A percentile compares a stretch with the other conserved stretches of the same genome.
Evolutionary conservation across 768 basidiomycete genomes (phyloP).

Genomic region (Dictyophora rubrovolvata): DNA sequence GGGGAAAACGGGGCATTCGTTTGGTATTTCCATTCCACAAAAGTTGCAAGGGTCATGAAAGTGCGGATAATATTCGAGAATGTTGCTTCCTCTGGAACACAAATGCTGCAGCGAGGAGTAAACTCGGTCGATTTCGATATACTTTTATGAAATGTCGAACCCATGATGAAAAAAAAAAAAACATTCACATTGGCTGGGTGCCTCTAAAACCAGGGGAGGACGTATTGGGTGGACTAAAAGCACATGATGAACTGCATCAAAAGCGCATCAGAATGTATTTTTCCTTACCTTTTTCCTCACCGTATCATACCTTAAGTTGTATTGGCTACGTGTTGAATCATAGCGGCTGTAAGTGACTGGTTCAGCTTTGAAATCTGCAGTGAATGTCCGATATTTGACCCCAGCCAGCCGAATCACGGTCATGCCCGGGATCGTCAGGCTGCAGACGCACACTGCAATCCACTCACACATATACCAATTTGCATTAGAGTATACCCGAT

Average conservation of each 20-base stretch:
- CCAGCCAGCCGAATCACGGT: no score
- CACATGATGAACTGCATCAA: neutral
- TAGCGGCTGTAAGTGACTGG: neutral
- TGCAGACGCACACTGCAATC: no score
- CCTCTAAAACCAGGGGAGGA: neutral
- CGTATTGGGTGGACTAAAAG: neutral
- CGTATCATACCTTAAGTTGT: neutral
- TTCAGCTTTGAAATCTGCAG: no score
- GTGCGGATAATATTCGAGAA: conserved; percentile 1
- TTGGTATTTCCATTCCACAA: no score
- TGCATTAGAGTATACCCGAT: no score
- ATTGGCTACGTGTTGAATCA: neutral
- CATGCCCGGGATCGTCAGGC: no score
- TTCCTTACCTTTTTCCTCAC: neutral
- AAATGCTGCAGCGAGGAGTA: neutral
- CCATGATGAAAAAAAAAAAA: neutral
- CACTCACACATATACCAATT: no score
- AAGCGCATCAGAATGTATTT: neutral
- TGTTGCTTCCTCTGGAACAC: neutral
- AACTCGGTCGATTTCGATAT: conserved; percentile 1
- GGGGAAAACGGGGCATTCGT: no score
- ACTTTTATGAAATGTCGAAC: neutral
- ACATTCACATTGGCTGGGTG: neutral
- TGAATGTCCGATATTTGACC: no score
- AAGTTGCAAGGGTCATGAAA: no score